Evolutionary conservation across 148 eudicot species (phyloP).

Genomic region (Pouteria glomerata): DNA sequence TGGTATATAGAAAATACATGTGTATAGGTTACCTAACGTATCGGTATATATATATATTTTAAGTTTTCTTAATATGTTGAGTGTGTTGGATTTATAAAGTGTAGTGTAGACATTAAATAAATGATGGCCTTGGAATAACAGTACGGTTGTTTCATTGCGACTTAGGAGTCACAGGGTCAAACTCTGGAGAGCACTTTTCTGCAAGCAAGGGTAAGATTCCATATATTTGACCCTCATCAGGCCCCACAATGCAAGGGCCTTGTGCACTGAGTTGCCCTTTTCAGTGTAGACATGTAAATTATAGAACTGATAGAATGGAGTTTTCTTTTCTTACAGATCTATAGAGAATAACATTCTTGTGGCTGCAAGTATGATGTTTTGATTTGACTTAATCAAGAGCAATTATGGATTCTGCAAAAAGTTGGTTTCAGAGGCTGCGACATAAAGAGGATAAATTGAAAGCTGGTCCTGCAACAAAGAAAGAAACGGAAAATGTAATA

Average conservation of each 20-base stretch:
- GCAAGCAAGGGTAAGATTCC: too few relatives aligned
- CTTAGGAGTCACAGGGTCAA: too few relatives aligned
- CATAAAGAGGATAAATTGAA: conserved; percentile 3
- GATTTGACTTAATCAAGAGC: too few relatives aligned
- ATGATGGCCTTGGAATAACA: too few relatives aligned
- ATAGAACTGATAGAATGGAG: neutral
- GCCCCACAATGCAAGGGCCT: too few relatives aligned
- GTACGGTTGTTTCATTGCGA: too few relatives aligned
- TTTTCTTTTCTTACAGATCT: conserved; percentile 3
- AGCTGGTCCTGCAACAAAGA: neutral
- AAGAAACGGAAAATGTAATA: neutral
- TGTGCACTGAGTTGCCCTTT: too few relatives aligned
- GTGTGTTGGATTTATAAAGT: neutral
- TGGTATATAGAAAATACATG: too few relatives aligned
- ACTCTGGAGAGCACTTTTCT: too few relatives aligned
- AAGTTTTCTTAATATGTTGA: neutral
- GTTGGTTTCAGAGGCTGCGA: conserved; percentile 12
- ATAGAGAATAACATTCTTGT: neutral
- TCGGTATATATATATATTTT: neutral
- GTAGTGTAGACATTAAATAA: neutral
- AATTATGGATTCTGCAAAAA: conserved; percentile 3
- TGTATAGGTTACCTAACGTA: too few relatives aligned
- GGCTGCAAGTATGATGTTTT: neutral
- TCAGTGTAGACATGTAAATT: neutral
- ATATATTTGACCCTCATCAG: too few relatives aligned